Conservation (phyloP, 2,329 filamentous ascomycete species). For the Diaporthe citri region DNA sequence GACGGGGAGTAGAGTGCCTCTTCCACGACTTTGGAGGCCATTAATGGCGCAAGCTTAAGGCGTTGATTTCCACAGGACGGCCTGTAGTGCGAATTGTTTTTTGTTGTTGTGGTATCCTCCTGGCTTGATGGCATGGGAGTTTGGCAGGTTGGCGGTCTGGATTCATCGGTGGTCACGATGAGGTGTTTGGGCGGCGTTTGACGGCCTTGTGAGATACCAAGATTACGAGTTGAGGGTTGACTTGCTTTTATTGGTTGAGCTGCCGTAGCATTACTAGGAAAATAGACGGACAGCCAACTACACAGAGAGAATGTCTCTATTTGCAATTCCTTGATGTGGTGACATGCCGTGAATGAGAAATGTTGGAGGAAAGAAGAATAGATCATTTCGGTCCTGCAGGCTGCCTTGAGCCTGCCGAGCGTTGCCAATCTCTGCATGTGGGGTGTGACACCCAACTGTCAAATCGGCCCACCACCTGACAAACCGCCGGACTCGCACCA, state of each 20-base stretch:
- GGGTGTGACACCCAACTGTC: not conserved
- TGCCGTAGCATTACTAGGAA: not conserved
- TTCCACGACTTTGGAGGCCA: slow-evolving; percentile 28
- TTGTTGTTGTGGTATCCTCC: not conserved
- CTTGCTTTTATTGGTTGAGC: not conserved
- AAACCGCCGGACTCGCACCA: not conserved
- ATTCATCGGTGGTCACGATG: slow-evolving; percentile 18
- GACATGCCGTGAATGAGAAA: too few relatives aligned
- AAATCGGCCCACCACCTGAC: not conserved
- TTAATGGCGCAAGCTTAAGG: not conserved
- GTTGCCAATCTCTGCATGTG: not conserved
- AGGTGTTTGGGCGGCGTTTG: slow-evolving; percentile 20
- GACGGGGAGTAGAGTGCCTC: slow-evolving; percentile 44
- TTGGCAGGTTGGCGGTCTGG: slow-evolving; percentile 6
- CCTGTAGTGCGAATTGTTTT: not conserved
- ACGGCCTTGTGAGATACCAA: slow-evolving; percentile 28
- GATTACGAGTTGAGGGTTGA: slow-evolving; percentile 17
- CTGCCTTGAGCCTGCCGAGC: not conserved
- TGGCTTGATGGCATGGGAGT: slow-evolving; percentile 11
- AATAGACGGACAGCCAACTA: not conserved
- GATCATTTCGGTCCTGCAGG: not conserved
- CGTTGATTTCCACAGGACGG: not conserved
- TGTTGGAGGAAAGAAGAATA: not conserved
- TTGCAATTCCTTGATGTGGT: not conserved
- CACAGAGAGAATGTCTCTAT: not conserved